phyloP scores from a whole-genome alignment of 345 rosid genomes.

The Eucalyptus leucophloia region DNA sequence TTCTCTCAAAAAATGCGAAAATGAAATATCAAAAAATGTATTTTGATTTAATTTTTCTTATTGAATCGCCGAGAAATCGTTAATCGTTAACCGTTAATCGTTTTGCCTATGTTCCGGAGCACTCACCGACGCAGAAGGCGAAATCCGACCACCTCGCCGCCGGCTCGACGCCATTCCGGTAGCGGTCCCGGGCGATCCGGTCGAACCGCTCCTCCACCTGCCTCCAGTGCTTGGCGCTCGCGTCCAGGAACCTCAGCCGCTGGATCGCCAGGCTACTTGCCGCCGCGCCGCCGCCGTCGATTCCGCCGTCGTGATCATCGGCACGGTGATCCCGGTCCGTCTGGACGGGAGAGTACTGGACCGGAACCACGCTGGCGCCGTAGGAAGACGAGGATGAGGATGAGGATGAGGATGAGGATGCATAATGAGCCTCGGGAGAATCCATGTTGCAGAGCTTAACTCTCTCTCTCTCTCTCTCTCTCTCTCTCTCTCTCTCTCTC shows the following conservation, averaged over 20 bases:
- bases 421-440: not conserved
- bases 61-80: not conserved
- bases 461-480: not conserved
- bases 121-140: slow-evolving; percentile 27
- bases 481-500: not conserved
- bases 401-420: not conserved
- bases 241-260: slow-evolving; percentile 17
- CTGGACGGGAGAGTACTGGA: not conserved
- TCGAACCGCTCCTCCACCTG: slow-evolving; percentile 24
- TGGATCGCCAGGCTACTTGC: not conserved
- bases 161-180: not conserved
- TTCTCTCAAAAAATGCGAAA: not conserved
- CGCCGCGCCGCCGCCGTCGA: not conserved
- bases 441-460: not conserved
- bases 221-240: slow-evolving; percentile 14
- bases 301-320: not conserved
- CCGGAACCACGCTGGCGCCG: not conserved
- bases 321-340: not conserved
- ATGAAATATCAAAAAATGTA: not conserved
- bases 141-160: slow-evolving; percentile 30
- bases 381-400: slow-evolving; percentile 6
- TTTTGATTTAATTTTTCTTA: not conserved
- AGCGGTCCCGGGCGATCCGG: not conserved
- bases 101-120: not conserved
- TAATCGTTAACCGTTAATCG: not conserved